Conservation (phyloP, 2,329 filamentous ascomycete genomes). For the Claviceps arundinis region DNA sequence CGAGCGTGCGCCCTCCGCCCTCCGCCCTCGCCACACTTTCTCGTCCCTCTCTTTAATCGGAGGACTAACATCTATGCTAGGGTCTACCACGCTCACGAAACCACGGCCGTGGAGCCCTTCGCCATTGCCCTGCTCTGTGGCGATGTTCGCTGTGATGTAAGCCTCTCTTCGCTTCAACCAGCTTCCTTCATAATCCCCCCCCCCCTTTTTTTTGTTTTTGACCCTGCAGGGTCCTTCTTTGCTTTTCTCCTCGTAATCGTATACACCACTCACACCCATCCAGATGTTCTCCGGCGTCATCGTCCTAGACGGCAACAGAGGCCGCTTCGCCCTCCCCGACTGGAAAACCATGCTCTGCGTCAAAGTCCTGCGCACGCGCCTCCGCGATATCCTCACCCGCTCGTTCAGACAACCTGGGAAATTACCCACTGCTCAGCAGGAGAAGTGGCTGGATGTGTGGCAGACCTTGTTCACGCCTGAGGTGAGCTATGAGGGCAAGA, state of each 20-base stretch:
- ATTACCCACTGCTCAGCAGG: slow-evolving; percentile 50
- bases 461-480: slow-evolving; percentile 52
- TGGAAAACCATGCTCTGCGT: slow-evolving; percentile 89
- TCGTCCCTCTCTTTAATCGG: neutral
- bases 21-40: neutral
- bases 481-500: slow-evolving; percentile 20
- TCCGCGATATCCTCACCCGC: slow-evolving; percentile 62
- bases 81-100: slow-evolving; percentile 83
- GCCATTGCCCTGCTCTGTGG: slow-evolving; percentile 75
- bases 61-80: slow-evolving; percentile 24
- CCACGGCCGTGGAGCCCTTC: slow-evolving; percentile 67
- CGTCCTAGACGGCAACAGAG: slow-evolving; percentile 73
- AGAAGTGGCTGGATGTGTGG: slow-evolving; percentile 64
- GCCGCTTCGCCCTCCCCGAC: slow-evolving; percentile 69
- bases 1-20: too few relatives aligned
- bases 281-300: slow-evolving; percentile 80
- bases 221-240: neutral
- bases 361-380: slow-evolving; percentile 60
- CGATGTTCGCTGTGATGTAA: slow-evolving; percentile 73
- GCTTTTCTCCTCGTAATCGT: neutral
- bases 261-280: neutral
- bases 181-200: neutral
- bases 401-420: slow-evolving; percentile 57
- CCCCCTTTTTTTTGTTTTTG: too few relatives aligned
- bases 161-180: slow-evolving; percentile 10